Conservation (phyloP, 306 rosid species). For the Prunus mume region DNA sequence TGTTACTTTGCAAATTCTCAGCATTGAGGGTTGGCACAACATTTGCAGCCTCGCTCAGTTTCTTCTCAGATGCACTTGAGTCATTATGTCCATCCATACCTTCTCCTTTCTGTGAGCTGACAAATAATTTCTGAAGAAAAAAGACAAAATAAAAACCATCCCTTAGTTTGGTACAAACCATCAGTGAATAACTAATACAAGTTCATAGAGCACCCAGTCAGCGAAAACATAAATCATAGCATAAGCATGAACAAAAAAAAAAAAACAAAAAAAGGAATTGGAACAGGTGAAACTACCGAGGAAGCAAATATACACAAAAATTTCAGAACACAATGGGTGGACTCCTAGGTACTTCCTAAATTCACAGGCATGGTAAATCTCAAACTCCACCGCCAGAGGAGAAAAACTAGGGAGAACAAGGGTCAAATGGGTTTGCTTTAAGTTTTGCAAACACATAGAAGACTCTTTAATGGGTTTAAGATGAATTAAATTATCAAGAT, state of each 20-base stretch:
- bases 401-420: not conserved
- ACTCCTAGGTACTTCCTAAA: not conserved
- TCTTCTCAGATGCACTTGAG: constrained; percentile 55
- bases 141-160: constrained; percentile 4
- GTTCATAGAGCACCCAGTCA: not conserved
- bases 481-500: not conserved
- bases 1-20: constrained; percentile 89
- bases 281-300: not conserved
- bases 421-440: not conserved
- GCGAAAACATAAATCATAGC: not conserved
- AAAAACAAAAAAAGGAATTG: not conserved
- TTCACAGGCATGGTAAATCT: not conserved
- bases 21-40: constrained; percentile 70
- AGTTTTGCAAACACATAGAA: not conserved
- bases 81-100: constrained; percentile 68
- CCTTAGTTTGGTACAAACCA: constrained; percentile 3
- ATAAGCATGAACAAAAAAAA: not conserved
- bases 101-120: constrained; percentile 23
- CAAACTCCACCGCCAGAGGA: not conserved
- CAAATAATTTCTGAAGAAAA: constrained; percentile 21
- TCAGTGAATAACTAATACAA: not conserved
- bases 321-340: not conserved
- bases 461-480: not conserved
- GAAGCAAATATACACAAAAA: not conserved
- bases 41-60: constrained; percentile 51